Conservation (phyloP, 495 filamentous ascomycete genomes). For the Aspergillus steynii region DNA sequence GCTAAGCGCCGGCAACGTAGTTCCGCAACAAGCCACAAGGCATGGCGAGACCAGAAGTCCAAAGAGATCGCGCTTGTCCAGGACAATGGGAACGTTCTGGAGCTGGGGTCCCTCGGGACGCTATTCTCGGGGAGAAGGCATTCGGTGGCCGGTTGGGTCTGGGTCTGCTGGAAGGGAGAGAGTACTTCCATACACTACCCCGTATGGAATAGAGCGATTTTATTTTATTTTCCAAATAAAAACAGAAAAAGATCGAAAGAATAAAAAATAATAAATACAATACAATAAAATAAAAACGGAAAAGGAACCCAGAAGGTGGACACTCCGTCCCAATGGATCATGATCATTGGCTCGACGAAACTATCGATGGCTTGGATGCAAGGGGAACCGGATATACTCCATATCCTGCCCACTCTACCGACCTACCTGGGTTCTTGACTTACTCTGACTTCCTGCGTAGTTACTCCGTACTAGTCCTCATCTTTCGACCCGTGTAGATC, state of each 20-base stretch:
- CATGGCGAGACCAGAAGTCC: neutral
- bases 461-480: too few species aligned
- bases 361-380: constrained; percentile 41
- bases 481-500: constrained; percentile 41
- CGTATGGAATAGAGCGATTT: too few species aligned
- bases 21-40: neutral
- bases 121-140: neutral
- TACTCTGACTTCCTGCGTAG: too few species aligned
- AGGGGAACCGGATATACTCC: constrained; percentile 28
- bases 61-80: neutral
- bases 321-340: neutral
- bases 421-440: neutral
- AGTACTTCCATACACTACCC: too few species aligned
- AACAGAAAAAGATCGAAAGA: neutral
- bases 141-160: neutral
- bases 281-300: neutral
- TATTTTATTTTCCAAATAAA: neutral
- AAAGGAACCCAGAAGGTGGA: neutral
- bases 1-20: neutral
- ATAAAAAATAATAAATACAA: neutral
- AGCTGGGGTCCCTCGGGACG: neutral
- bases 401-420: neutral
- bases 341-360: constrained; percentile 24
- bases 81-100: neutral
- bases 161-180: neutral